phyloP scores from a whole-genome alignment of 441 rosid species.

The Gossypium schwendimanii region DNA sequence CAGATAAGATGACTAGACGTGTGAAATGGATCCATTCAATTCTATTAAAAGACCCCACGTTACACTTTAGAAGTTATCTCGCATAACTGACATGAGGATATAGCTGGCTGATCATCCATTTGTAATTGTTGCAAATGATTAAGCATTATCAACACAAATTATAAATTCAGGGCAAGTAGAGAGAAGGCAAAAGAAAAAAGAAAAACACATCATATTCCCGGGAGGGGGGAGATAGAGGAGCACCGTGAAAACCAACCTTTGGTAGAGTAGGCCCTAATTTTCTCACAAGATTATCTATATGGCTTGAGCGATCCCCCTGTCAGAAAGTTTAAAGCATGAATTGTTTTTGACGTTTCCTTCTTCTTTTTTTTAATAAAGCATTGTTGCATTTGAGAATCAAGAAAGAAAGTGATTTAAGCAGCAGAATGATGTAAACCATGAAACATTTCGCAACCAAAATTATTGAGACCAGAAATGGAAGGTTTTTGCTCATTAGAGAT shows the following conservation, averaged over 20 bases:
- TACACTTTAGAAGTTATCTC: conserved; percentile 2
- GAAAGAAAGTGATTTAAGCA: not conserved
- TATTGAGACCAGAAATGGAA: not conserved
- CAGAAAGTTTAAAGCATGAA: conserved; percentile 14
- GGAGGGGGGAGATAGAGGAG: conserved; percentile 1
- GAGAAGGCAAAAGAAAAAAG: not conserved
- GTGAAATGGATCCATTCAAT: not conserved
- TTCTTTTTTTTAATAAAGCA: not conserved
- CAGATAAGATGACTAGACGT: not conserved
- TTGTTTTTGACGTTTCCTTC: not conserved
- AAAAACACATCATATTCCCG: conserved; percentile 6
- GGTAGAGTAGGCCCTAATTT: conserved; percentile 46
- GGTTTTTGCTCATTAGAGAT: not conserved
- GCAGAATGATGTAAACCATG: not conserved
- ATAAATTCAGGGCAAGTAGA: not conserved
- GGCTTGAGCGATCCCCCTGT: conserved; percentile 43
- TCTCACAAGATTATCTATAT: conserved; percentile 35
- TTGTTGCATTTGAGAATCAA: not conserved
- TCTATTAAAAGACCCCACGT: not conserved
- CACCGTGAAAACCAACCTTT: conserved; percentile 38
- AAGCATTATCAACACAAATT: not conserved
- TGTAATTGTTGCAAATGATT: not conserved
- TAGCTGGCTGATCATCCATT: not conserved
- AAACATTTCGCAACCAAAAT: not conserved
- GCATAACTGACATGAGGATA: not conserved